Conservation (phyloP, 2,329 filamentous ascomycete species). For the Ceratocystis eucalypticola region DNA sequence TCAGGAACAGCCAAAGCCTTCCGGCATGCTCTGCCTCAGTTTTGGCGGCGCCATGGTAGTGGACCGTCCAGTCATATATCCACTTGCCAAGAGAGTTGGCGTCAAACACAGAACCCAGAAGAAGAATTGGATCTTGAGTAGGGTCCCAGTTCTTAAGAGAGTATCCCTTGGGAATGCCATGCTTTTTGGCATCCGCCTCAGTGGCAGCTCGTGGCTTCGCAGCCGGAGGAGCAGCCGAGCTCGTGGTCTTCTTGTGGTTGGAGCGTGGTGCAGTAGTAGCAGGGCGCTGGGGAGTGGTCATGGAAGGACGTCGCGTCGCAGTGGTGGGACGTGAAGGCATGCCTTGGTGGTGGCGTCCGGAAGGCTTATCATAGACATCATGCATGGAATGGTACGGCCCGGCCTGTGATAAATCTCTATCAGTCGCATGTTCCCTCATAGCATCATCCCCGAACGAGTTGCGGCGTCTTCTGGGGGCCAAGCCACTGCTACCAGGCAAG, state of each 20-base stretch:
- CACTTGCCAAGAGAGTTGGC: slow-evolving; percentile 96
- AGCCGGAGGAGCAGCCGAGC: slow-evolving; percentile 18
- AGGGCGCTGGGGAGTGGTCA: slow-evolving; percentile 38
- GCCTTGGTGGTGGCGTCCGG: slow-evolving; percentile 2
- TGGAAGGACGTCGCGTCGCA: slow-evolving; percentile 35
- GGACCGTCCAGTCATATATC: slow-evolving; percentile 99
- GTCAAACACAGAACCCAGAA: slow-evolving; percentile 91
- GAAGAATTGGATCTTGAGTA: slow-evolving; percentile 79
- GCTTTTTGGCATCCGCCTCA: slow-evolving; percentile 45
- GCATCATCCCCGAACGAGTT: slow-evolving; percentile 17
- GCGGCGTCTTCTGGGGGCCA: slow-evolving; percentile 11
- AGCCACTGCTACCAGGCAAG: slow-evolving; percentile 4
- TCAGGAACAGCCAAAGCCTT: slow-evolving; percentile 87
- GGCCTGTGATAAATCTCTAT: slow-evolving; percentile 19
- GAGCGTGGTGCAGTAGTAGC: slow-evolving; percentile 39
- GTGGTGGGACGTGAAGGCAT: slow-evolving; percentile 29
- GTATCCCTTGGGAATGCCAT: slow-evolving; percentile 76
- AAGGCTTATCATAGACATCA: slow-evolving; percentile 13
- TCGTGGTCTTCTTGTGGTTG: slow-evolving; percentile 28
- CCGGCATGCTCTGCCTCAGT: slow-evolving; percentile 85
- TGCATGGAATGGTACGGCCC: slow-evolving; percentile 16
- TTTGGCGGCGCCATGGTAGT: slow-evolving; percentile 65
- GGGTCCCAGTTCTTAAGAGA: slow-evolving; percentile 98
- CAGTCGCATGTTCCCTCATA: slow-evolving; percentile 18
- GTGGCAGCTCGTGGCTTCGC: slow-evolving; percentile 33